These are phyloP conservation scores for Pascua sp. DNA, from an alignment of 1,284 basidiomycete genomes.

Conservation along the genomic window DNA sequence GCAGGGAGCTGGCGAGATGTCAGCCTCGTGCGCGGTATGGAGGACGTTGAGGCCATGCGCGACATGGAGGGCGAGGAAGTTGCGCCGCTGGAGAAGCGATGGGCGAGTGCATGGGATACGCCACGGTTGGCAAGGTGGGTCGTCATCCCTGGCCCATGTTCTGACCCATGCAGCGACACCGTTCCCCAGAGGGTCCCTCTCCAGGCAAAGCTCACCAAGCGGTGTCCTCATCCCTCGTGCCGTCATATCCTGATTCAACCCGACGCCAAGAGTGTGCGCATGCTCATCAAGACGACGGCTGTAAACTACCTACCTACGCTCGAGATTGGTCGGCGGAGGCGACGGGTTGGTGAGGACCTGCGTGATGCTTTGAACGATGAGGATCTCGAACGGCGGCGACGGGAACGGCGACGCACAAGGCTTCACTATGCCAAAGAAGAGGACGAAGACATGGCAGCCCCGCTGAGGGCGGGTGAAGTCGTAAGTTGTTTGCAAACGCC, in stretches of 20 bases:
- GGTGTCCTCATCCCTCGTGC: slow-evolving; percentile 74
- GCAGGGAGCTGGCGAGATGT: slow-evolving; percentile 28
- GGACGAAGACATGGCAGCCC: slow-evolving; percentile 32
- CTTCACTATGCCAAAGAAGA: slow-evolving; percentile 10
- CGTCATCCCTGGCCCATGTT: too few species aligned
- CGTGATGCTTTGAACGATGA: slow-evolving; percentile 5
- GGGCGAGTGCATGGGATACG: slow-evolving; percentile 73
- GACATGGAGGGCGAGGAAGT: slow-evolving; percentile 63
- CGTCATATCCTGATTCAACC: slow-evolving; percentile 97
- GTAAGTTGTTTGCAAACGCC: slow-evolving; percentile 16
- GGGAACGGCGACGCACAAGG: slow-evolving; percentile 11
- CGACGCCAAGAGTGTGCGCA: slow-evolving; percentile 89
- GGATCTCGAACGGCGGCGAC: slow-evolving; percentile 2
- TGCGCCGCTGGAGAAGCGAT: slow-evolving; percentile 70
- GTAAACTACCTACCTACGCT: slow-evolving; percentile 88
- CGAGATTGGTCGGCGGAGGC: slow-evolving; percentile 56
- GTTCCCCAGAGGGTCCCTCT: slow-evolving; percentile 84
- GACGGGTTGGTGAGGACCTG: slow-evolving; percentile 17
- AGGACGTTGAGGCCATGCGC: slow-evolving; percentile 52
- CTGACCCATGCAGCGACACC: slow-evolving; percentile 5
- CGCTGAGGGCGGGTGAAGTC: slow-evolving; percentile 30
- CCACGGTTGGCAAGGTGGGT: slow-evolving; percentile 63
- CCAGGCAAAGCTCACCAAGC: slow-evolving; percentile 88
- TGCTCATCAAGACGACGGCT: slow-evolving; percentile 96
- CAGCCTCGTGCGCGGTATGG: slow-evolving; percentile 20